Conservation (phyloP, 2,329 filamentous ascomycete genomes). For the Ophiostoma sp. region DNA sequence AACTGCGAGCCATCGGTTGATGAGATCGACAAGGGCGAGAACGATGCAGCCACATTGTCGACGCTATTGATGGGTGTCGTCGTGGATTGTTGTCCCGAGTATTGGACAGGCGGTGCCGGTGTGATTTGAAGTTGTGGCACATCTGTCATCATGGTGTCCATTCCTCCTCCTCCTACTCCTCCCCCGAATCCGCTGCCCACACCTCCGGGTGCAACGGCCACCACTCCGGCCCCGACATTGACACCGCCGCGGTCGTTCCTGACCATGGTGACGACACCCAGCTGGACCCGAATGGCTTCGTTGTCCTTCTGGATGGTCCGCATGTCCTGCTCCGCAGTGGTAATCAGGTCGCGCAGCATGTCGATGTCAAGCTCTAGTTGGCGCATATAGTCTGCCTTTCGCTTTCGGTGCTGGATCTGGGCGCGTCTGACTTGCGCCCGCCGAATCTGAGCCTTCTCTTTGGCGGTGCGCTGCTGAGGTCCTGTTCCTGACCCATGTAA, state of each 20-base stretch:
- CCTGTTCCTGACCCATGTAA: background rate
- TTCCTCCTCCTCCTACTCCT: background rate
- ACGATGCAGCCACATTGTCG: constrained; percentile 13
- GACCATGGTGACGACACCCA: constrained; percentile 32
- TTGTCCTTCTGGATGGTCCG: constrained; percentile 45
- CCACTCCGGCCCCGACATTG: constrained; percentile 17
- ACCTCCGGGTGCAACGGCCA: constrained; percentile 20
- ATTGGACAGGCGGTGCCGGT: constrained; percentile 11
- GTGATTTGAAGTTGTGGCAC: constrained; percentile 13
- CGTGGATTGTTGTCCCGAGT: background rate
- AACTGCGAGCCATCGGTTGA: background rate
- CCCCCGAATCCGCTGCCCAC: constrained; percentile 9
- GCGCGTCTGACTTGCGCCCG: constrained; percentile 55
- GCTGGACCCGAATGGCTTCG: constrained; percentile 42
- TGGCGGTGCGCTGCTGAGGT: constrained; percentile 25
- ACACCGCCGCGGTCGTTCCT: background rate
- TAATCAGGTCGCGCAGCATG: constrained; percentile 50
- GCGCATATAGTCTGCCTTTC: constrained; percentile 57
- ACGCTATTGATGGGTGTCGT: background rate
- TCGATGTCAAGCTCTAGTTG: constrained; percentile 55
- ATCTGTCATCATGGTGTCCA: background rate
- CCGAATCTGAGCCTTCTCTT: constrained; percentile 48
- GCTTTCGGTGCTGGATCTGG: constrained; percentile 57
- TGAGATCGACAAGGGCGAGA: constrained; percentile 6
- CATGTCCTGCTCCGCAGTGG: constrained; percentile 44